Conservation (phyloP, 2,329 filamentous ascomycete species). For the Neoascochyta sp. region DNA sequence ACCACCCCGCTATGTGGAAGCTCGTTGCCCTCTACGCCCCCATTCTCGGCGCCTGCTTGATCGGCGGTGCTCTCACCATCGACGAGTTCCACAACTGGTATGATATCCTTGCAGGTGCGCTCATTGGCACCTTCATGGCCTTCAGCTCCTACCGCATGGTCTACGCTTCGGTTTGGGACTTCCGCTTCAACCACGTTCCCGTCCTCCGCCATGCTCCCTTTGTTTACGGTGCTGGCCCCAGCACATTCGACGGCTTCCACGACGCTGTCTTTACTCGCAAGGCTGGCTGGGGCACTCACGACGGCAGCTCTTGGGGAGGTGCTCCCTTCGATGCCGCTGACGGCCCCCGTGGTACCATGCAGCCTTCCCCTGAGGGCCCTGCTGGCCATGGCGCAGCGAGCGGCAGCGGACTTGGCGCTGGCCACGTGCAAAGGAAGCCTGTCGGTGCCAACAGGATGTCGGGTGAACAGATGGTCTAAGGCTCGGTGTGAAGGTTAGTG, state of each 20-base stretch:
- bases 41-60: conserved; percentile 63
- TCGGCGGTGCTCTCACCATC: conserved; percentile 67
- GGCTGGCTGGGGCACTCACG: conserved; percentile 56
- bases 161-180: conserved; percentile 67
- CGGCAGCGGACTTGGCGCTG: conserved; percentile 13
- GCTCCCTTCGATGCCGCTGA: conserved; percentile 44
- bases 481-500: too few relatives aligned
- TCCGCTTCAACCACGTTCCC: conserved; percentile 63
- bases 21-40: conserved; percentile 62
- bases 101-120: conserved; percentile 63
- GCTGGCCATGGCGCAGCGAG: conserved; percentile 20
- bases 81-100: conserved; percentile 72
- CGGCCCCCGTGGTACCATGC: conserved; percentile 34
- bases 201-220: conserved; percentile 58
- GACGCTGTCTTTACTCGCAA: conserved; percentile 57
- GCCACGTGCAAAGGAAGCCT: conserved; percentile 30
- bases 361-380: conserved; percentile 25
- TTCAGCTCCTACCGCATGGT: conserved; percentile 64
- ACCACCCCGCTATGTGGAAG: conserved; percentile 73
- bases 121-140: conserved; percentile 63
- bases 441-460: conserved; percentile 20
- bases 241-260: conserved; percentile 46
- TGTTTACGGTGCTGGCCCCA: conserved; percentile 45
- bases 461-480: conserved; percentile 29
- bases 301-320: conserved; percentile 40